A percentile compares a stretch with the other conserved stretches of the same genome.
Evolutionary conservation across 345 rosid species (phyloP).

Genomic region (Syzygium aqueum): DNA sequence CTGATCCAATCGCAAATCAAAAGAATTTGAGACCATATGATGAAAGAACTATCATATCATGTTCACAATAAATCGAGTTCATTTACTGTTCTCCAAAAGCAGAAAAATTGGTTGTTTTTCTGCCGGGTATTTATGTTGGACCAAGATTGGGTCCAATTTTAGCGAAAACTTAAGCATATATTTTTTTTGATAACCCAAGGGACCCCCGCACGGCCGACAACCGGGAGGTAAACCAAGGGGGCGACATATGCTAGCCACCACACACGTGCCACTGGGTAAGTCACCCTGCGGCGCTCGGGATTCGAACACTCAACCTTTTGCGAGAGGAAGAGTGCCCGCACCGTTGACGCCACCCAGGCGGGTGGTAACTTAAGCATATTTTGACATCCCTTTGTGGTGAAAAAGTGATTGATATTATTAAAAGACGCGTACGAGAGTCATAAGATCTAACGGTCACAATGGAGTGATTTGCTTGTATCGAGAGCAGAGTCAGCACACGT

Average conservation of each 20-base stretch:
- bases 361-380: not conserved
- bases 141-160: not conserved
- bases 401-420: not conserved
- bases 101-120: not conserved
- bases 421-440: not conserved
- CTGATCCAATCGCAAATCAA: not conserved
- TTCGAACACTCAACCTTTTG: too few relatives aligned
- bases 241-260: too few relatives aligned
- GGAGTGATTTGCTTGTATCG: not conserved
- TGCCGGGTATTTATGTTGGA: not conserved
- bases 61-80: rapidly evolving
- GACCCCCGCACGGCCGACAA: too few relatives aligned
- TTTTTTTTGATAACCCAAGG: too few relatives aligned
- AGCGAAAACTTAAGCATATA: not conserved
- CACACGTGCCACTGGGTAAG: too few relatives aligned
- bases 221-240: too few relatives aligned
- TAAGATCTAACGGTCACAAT: not conserved
- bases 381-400: not conserved
- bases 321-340: too few relatives aligned
- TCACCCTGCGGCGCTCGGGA: too few relatives aligned
- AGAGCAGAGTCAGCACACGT: not conserved
- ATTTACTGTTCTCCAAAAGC: not conserved
- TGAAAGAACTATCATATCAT: not conserved
- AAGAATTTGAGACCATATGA: not conserved
- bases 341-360: too few relatives aligned